Evolutionary conservation across 1,284 basidiomycete species (phyloP).

Genomic region (Ganoderma resinaceum): DNA sequence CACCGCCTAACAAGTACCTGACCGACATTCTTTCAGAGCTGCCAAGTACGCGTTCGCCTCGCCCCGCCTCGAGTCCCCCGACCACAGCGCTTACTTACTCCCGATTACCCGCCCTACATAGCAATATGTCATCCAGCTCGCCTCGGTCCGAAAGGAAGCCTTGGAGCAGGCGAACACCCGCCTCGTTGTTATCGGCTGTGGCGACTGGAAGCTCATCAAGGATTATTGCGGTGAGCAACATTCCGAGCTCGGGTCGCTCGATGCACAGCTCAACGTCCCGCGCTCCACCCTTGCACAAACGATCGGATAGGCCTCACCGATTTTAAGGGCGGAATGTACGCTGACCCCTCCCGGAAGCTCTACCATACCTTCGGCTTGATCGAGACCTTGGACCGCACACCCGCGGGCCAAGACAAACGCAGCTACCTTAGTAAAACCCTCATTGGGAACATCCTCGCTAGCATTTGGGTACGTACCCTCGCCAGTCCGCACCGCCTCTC

Average conservation of each 20-base stretch:
- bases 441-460: conserved; percentile 45
- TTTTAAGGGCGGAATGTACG: conserved; percentile 59
- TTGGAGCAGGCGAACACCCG: conserved; percentile 50
- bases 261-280: neutral
- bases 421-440: conserved; percentile 52
- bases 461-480: conserved; percentile 52
- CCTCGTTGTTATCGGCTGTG: conserved; percentile 68
- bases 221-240: conserved; percentile 56
- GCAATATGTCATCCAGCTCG: conserved; percentile 62
- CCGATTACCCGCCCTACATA: conserved; percentile 33
- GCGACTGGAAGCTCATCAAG: conserved; percentile 61
- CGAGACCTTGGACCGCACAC: conserved; percentile 51
- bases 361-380: conserved; percentile 61
- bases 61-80: conserved; percentile 6
- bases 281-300: conserved; percentile 44
- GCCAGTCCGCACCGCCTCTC: neutral
- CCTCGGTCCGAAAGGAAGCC: conserved; percentile 49
- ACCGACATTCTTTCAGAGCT: conserved; percentile 40
- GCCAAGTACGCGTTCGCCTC: conserved; percentile 48
- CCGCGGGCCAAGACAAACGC: conserved; percentile 50
- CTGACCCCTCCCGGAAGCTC: conserved; percentile 62
- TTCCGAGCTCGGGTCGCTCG: neutral
- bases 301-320: conserved; percentile 39
- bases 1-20: conserved; percentile 11
- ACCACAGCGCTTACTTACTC: conserved; percentile 10